A percentile compares a stretch with the other conserved stretches of the same genome.
Conservation (phyloP, 108 stramenopile species). For the Epithemia pelagica region DNA sequence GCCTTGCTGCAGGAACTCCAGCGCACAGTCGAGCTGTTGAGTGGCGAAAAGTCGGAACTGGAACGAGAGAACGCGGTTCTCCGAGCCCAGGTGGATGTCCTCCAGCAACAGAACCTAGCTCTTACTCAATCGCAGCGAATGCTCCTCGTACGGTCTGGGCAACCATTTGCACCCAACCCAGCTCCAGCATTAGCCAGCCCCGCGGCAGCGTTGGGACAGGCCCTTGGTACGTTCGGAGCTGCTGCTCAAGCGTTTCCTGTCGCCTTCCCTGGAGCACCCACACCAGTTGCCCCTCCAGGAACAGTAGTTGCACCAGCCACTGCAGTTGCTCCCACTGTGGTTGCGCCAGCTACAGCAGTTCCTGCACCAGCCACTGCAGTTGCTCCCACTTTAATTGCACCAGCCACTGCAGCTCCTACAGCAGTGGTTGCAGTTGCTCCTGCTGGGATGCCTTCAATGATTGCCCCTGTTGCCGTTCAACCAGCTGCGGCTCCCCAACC, state of each 20-base stretch:
- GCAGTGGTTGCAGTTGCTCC: not conserved
- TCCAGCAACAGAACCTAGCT: slow-evolving; percentile 11
- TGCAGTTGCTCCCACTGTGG: not conserved
- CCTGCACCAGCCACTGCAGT: not conserved
- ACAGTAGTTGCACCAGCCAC: not conserved
- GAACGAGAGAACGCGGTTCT: slow-evolving; percentile 13
- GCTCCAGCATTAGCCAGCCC: not conserved
- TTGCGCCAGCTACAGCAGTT: not conserved
- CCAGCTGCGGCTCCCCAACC: too few relatives aligned
- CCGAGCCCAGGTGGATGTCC: slow-evolving; percentile 14
- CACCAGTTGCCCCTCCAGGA: not conserved
- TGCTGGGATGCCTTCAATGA: not conserved
- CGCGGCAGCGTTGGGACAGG: not conserved
- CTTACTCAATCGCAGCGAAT: slow-evolving; percentile 5
- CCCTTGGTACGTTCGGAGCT: not conserved
- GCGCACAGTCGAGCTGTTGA: not conserved
- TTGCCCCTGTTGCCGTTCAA: not conserved
- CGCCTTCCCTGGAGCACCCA: not conserved
- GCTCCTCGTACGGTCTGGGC: not conserved
- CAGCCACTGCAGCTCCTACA: not conserved
- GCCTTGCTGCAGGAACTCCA: slow-evolving; percentile 9
- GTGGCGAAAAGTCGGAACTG: slow-evolving; percentile 9
- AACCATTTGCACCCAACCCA: not conserved
- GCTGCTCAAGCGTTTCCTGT: not conserved
- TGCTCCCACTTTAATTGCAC: not conserved